These are phyloP conservation scores for Ormosia emarginata DNA, from an alignment of 306 rosid species.

Conservation along the genomic window DNA sequence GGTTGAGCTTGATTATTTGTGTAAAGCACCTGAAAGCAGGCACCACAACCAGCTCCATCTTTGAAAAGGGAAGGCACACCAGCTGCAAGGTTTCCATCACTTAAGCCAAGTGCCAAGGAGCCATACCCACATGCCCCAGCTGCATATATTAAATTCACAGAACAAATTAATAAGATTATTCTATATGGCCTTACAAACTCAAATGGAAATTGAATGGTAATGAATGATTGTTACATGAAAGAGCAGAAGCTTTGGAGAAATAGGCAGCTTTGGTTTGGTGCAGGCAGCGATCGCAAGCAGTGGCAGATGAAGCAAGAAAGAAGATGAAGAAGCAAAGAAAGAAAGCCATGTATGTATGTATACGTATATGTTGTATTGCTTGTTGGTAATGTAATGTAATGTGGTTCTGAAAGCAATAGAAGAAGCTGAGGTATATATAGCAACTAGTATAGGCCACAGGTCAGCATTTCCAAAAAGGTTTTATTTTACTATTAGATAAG, in stretches of 20 bases:
- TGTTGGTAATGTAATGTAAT: neutral
- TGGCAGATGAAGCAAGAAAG: slow-evolving; percentile 48
- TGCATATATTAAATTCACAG: slow-evolving; percentile 31
- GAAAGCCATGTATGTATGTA: slow-evolving; percentile 36
- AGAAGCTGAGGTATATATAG: slow-evolving; percentile 19
- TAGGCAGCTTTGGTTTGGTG: slow-evolving; percentile 56
- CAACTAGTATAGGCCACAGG: slow-evolving; percentile 30
- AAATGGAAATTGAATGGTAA: neutral
- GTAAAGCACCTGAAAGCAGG: slow-evolving; percentile 69
- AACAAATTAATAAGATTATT: neutral
- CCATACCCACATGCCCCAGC: slow-evolving; percentile 97
- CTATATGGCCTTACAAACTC: neutral
- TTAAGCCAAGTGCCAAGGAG: slow-evolving; percentile 49
- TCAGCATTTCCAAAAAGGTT: slow-evolving; percentile 36
- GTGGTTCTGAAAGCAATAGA: neutral
- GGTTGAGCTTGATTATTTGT: neutral
- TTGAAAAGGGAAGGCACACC: slow-evolving; percentile 62
- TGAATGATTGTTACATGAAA: slow-evolving; percentile 49
- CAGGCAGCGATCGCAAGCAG: slow-evolving; percentile 75
- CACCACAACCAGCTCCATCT: slow-evolving; percentile 86
- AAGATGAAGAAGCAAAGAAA: slow-evolving; percentile 33
- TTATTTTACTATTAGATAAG: neutral
- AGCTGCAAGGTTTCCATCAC: slow-evolving; percentile 62
- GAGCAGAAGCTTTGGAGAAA: slow-evolving; percentile 52
- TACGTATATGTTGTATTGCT: neutral